A percentile compares a stretch with the other conserved stretches of the same genome.
These are phyloP conservation scores for Agaricales sp. DNA, from an alignment of 1,284 basidiomycete species.

Conservation along the genomic window DNA sequence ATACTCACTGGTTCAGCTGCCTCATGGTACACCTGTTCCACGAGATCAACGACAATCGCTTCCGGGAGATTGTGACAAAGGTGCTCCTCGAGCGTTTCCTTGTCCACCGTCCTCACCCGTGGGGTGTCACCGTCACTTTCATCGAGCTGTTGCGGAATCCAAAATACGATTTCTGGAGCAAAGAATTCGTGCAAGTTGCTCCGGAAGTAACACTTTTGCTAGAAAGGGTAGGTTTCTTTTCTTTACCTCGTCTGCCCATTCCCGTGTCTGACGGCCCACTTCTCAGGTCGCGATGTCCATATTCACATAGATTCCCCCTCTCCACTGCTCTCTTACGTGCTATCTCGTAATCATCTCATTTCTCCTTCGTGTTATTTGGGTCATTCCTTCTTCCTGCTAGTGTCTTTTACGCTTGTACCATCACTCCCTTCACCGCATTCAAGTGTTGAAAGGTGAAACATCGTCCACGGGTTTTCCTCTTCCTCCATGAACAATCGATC, in stretches of 20 bases:
- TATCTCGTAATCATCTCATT: conserved; percentile 19
- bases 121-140: conserved; percentile 91
- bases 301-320: conserved; percentile 50
- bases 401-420: conserved; percentile 46
- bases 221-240: conserved; percentile 52
- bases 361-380: conserved; percentile 44
- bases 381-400: conserved; percentile 22
- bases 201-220: conserved; percentile 76
- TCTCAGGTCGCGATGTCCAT: conserved; percentile 60
- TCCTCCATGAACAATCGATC: background rate
- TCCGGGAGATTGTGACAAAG: conserved; percentile 86
- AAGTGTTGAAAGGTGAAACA: conserved; percentile 36
- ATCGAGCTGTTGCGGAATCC: conserved; percentile 82
- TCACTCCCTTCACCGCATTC: conserved; percentile 31
- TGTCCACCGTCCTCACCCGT: conserved; percentile 93
- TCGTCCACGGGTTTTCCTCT: background rate
- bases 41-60: conserved; percentile 63
- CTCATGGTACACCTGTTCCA: conserved; percentile 82
- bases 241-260: background rate
- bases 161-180: conserved; percentile 82
- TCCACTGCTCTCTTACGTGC: conserved; percentile 35
- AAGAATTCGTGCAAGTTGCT: conserved; percentile 69
- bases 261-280: conserved; percentile 8
- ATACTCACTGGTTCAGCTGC: conserved; percentile 93
- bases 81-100: conserved; percentile 91